These are phyloP conservation scores for Dactylorhiza incarnata DNA, from an alignment of 106 monocot genomes.

Conservation along the genomic window DNA sequence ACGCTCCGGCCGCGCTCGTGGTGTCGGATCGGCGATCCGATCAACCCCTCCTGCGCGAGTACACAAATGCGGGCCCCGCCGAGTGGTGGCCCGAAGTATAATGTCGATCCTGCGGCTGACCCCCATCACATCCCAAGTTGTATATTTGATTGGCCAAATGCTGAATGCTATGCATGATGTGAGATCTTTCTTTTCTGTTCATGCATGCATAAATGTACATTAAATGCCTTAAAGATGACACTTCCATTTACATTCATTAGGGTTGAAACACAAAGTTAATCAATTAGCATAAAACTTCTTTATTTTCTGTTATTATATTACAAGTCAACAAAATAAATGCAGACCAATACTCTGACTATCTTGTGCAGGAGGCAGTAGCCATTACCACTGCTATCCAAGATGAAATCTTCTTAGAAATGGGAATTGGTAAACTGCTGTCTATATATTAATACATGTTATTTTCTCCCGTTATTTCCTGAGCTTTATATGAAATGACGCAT, in stretches of 20 bases:
- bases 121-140: background rate
- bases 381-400: conserved; percentile 89
- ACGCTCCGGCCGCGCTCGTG: too few species aligned
- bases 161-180: background rate
- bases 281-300: background rate
- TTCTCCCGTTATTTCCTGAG: background rate
- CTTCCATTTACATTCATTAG: background rate
- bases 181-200: background rate
- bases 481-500: background rate
- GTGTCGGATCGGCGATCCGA: too few species aligned
- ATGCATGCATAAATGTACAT: background rate
- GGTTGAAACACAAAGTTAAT: background rate
- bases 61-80: too few species aligned
- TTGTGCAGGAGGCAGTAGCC: conserved; percentile 81
- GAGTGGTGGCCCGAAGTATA: too few species aligned
- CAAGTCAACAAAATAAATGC: background rate
- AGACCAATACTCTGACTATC: background rate
- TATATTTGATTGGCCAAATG: background rate
- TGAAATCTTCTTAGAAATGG: conserved; percentile 84
- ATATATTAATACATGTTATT: background rate
- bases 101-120: too few species aligned
- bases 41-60: too few species aligned
- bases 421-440: conserved; percentile 46
- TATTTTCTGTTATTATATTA: background rate
- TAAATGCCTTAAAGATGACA: background rate